Conservation (phyloP, 2,329 filamentous ascomycete genomes). For the Phyllosticta citrichinensis region DNA sequence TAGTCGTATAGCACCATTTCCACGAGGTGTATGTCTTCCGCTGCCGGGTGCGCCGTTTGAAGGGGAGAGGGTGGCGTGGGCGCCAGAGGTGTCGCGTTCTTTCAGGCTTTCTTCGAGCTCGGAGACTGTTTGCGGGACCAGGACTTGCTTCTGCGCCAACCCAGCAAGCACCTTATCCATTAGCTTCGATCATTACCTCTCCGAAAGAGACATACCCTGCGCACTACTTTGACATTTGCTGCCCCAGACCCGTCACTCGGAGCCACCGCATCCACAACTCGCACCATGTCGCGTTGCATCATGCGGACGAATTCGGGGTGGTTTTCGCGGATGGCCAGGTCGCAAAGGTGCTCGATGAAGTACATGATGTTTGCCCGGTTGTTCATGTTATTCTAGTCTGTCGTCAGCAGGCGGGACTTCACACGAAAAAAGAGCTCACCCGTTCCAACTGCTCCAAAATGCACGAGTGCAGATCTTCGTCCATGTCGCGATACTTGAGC, state of each 20-base stretch:
- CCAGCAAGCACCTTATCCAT: constrained; percentile 53
- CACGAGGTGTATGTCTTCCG: constrained; percentile 6
- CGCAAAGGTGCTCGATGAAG: constrained; percentile 91
- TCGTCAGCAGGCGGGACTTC: background rate
- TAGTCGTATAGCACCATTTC: constrained; percentile 40
- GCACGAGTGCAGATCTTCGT: constrained; percentile 94
- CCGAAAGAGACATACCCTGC: constrained; percentile 49
- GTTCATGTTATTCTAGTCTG: constrained; percentile 79
- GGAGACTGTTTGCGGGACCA: constrained; percentile 61
- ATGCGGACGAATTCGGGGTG: constrained; percentile 79
- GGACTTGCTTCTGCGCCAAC: constrained; percentile 59
- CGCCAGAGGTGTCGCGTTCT: constrained; percentile 53
- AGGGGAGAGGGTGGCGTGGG: constrained; percentile 17
- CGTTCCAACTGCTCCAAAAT: constrained; percentile 91
- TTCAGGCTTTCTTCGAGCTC: constrained; percentile 79
- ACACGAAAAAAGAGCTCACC: constrained; percentile 31
- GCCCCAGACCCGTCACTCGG: constrained; percentile 78
- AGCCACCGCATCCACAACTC: constrained; percentile 85
- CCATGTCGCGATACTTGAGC: constrained; percentile 84
- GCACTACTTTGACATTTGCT: constrained; percentile 86
- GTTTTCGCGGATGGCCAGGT: constrained; percentile 66
- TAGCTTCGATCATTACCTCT: background rate
- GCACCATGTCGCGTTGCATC: constrained; percentile 87
- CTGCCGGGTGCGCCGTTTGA: constrained; percentile 12
- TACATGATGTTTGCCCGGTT: constrained; percentile 98